Evolutionary conservation across 1,284 basidiomycete species (phyloP).

Genomic region (Microbotryum violaceum): DNA sequence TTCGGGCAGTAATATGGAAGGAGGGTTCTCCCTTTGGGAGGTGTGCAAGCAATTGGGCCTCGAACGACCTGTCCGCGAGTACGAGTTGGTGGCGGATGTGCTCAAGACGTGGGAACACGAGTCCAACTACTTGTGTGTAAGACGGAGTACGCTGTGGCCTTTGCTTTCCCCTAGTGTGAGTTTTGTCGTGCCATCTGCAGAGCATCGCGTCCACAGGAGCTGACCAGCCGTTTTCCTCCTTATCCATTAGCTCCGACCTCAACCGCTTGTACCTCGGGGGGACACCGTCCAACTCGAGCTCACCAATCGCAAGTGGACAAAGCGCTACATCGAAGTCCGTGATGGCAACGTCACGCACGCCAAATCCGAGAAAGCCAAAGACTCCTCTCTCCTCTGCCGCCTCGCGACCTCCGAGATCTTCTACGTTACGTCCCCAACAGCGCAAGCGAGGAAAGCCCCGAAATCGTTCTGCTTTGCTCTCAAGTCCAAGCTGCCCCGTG

Average conservation of each 20-base stretch:
- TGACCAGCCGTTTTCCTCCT: not conserved
- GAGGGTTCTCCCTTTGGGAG: conserved; percentile 27
- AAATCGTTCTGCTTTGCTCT: conserved; percentile 72
- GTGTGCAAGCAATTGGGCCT: conserved; percentile 16
- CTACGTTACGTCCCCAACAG: conserved; percentile 56
- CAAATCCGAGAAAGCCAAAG: conserved; percentile 79
- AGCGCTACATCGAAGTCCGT: conserved; percentile 72
- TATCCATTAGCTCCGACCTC: conserved; percentile 7
- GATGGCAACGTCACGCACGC: conserved; percentile 76
- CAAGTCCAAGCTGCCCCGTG: conserved; percentile 50
- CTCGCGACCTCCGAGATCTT: conserved; percentile 80
- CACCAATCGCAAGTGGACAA: conserved; percentile 85
- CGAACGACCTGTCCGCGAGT: conserved; percentile 71
- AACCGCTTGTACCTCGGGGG: conserved; percentile 7
- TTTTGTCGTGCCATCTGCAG: conserved; percentile 28
- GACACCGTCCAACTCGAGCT: conserved; percentile 58
- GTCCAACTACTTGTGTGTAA: conserved; percentile 67
- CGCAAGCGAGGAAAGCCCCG: conserved; percentile 51
- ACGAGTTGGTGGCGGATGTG: conserved; percentile 64
- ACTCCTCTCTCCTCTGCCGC: conserved; percentile 67
- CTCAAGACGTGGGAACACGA: conserved; percentile 73
- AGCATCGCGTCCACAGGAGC: conserved; percentile 4
- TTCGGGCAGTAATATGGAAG: conserved; percentile 7
- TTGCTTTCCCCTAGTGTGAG: conserved; percentile 55
- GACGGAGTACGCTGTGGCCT: conserved; percentile 56